phyloP scores from a whole-genome alignment of 2,329 filamentous ascomycete genomes.

The Trematosphaeria pertusa region DNA sequence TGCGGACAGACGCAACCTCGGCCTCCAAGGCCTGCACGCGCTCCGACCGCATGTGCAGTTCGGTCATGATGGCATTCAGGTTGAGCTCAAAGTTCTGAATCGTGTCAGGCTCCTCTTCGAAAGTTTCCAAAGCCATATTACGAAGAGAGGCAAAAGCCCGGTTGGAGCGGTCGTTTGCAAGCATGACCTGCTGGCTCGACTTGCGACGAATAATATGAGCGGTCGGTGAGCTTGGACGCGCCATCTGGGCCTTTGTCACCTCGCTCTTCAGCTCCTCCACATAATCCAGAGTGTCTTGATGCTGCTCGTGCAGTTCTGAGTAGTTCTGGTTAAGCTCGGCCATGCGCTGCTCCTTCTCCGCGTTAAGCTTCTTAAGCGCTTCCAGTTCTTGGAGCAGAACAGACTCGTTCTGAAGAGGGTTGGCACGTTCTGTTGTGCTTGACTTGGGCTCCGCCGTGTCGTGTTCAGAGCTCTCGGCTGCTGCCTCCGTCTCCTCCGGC shows the following conservation, averaged over 20 bases:
- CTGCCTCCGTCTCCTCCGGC: slow-evolving; percentile 57
- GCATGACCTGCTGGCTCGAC: slow-evolving; percentile 87
- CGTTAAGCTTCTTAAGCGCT: slow-evolving; percentile 71
- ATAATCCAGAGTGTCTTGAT: slow-evolving; percentile 81
- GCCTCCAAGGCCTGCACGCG: slow-evolving; percentile 88
- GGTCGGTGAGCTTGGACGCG: slow-evolving; percentile 67
- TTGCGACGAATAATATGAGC: slow-evolving; percentile 88
- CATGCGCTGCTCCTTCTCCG: slow-evolving; percentile 79
- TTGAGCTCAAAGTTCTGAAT: slow-evolving; percentile 95
- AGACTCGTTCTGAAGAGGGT: slow-evolving; percentile 21
- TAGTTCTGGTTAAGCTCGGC: slow-evolving; percentile 78
- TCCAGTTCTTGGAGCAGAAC: slow-evolving; percentile 67
- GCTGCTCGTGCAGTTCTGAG: slow-evolving; percentile 79
- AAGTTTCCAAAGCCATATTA: slow-evolving; percentile 85
- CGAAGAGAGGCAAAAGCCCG: slow-evolving; percentile 88
- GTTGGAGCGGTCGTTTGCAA: slow-evolving; percentile 88
- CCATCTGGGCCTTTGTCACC: slow-evolving; percentile 75
- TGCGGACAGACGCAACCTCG: slow-evolving; percentile 82
- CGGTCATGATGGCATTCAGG: slow-evolving; percentile 89
- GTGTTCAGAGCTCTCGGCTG: slow-evolving; percentile 67
- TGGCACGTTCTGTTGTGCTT: slow-evolving; percentile 25
- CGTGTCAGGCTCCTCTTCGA: slow-evolving; percentile 80
- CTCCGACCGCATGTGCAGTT: slow-evolving; percentile 85
- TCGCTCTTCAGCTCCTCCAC: slow-evolving; percentile 92
- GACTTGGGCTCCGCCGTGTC: slow-evolving; percentile 51